Conservation (phyloP, 495 filamentous ascomycete genomes). For the Articulospora tetracladia region DNA sequence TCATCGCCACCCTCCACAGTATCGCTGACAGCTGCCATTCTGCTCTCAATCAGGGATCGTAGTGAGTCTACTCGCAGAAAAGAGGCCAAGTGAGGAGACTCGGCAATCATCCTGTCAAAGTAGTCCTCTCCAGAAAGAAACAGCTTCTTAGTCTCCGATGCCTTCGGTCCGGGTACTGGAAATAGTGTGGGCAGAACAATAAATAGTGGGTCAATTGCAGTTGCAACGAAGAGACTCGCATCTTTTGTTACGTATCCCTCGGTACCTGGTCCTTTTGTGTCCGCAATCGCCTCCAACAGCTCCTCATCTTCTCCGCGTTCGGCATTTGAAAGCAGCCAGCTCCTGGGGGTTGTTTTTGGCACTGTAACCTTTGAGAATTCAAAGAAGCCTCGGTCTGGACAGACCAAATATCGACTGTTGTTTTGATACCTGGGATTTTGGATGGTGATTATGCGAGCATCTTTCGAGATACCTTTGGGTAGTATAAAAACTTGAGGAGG, state of each 20-base stretch:
- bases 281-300: constrained; percentile 12
- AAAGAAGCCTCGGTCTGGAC: constrained; percentile 73
- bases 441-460: constrained; percentile 70
- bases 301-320: constrained; percentile 4
- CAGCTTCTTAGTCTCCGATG: constrained; percentile 45
- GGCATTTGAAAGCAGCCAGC: constrained; percentile 57
- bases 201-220: constrained; percentile 81
- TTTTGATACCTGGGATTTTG: constrained; percentile 68
- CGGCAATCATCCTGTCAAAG: constrained; percentile 50
- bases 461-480: constrained; percentile 58
- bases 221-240: constrained; percentile 74
- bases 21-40: constrained; percentile 70
- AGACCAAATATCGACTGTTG: constrained; percentile 73
- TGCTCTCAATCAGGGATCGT: constrained; percentile 34
- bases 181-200: constrained; percentile 67
- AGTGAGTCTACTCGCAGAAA: constrained; percentile 12
- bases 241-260: constrained; percentile 42
- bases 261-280: background rate
- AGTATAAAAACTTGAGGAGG: constrained; percentile 76
- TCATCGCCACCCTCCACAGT: constrained; percentile 77
- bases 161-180: constrained; percentile 32
- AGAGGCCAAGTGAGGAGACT: constrained; percentile 21
- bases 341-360: constrained; percentile 54
- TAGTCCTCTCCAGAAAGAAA: constrained; percentile 82
- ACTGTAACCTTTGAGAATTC: constrained; percentile 80